Base-by-base conservation (phyloP, 1,284 basidiomycete genomes). In the Mycosarcoma maydis region DNA sequence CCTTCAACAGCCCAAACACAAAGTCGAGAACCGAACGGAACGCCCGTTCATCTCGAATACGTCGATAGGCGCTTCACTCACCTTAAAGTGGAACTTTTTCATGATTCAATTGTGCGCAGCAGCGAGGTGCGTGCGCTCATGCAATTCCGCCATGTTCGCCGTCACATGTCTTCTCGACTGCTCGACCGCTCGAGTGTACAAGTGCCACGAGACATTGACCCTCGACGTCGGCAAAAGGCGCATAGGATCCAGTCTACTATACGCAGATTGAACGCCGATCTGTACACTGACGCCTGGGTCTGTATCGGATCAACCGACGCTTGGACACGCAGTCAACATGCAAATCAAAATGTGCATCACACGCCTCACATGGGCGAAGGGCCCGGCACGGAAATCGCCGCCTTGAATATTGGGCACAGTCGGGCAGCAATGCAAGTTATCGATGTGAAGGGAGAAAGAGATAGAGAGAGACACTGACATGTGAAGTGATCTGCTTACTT, bases 41-140 rank as follows among this genome's bases (percentile, higher is more conserved):
- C 30, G 22, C 30, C 29, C 19, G 20, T 8, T n/a, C 14, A 37
- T 8, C n/a, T 37, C 19, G 17, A 6, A 20, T 8, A 37, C 19
- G 36, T 37, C 36, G 8, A 19, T 19, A 20, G 19, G 17, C 36
- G 36, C 36, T 37, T 20, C 9, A 13, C 23, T 26, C 32, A 43
- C 33, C 11, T 13, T 26, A 32, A 47, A 38, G 34, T 3, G 24
- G 34, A 16, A 34, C 10, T 22, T 17, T 26, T 32, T 27, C 19
- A 11, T 29, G 26, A 43, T 4, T 9, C 24, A 17, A 13, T 46
- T 41, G 38, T 41, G 38, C 9, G 32, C 33, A 27, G 32, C 44
- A 11, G 38, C 19, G 29, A 33, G 49, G 56, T 33, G 19, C 40
- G 48, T 47, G 43, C 56, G 30, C 33, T 26, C 16, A 19, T 47